A percentile compares a stretch with the other conserved stretches of the same genome.
These are phyloP conservation scores for Fusarium sp. DNA, from an alignment of 2,329 filamentous ascomycete species.

Conservation along the genomic window DNA sequence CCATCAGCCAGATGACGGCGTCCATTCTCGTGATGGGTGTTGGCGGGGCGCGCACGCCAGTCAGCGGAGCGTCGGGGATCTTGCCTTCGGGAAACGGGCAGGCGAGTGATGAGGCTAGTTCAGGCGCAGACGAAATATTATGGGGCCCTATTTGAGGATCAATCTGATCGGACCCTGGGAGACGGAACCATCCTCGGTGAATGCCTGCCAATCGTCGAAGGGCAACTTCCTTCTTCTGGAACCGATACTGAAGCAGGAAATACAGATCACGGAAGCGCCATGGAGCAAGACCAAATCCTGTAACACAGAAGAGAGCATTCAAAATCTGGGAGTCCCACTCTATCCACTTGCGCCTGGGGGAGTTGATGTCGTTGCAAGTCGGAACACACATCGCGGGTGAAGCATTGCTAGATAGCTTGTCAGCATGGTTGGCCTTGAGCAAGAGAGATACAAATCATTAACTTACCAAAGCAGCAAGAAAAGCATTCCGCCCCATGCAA, in stretches of 20 bases:
- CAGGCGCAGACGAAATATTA: constrained; percentile 57
- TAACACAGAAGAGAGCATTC: constrained; percentile 87
- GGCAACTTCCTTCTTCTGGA: constrained; percentile 61
- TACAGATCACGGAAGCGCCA: constrained; percentile 87
- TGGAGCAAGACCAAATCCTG: constrained; percentile 83
- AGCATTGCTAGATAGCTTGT: constrained; percentile 35
- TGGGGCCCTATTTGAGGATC: constrained; percentile 62
- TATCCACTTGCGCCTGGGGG: constrained; percentile 83
- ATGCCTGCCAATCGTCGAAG: constrained; percentile 78
- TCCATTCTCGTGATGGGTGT: constrained; percentile 81
- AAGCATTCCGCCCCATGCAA: constrained; percentile 92
- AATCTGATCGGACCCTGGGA: constrained; percentile 71
- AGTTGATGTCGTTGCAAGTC: constrained; percentile 76
- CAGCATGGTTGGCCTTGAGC: background rate
- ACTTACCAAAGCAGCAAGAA: constrained; percentile 81
- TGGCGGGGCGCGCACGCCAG: constrained; percentile 73
- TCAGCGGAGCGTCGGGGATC: constrained; percentile 74
- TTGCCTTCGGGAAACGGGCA: constrained; percentile 72
- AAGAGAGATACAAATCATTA: background rate
- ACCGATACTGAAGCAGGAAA: constrained; percentile 73
- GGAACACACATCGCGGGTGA: constrained; percentile 77
- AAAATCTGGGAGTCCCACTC: constrained; percentile 83
- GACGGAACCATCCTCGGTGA: constrained; percentile 79
- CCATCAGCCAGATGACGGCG: constrained; percentile 80
- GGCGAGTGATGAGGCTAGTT: constrained; percentile 38